Percentiles rank a stretch among this genome's conserved stretches.
These are phyloP conservation scores for Ascochyta viciae-villosae DNA, from an alignment of 2,329 filamentous ascomycete genomes.

Conservation along the genomic window DNA sequence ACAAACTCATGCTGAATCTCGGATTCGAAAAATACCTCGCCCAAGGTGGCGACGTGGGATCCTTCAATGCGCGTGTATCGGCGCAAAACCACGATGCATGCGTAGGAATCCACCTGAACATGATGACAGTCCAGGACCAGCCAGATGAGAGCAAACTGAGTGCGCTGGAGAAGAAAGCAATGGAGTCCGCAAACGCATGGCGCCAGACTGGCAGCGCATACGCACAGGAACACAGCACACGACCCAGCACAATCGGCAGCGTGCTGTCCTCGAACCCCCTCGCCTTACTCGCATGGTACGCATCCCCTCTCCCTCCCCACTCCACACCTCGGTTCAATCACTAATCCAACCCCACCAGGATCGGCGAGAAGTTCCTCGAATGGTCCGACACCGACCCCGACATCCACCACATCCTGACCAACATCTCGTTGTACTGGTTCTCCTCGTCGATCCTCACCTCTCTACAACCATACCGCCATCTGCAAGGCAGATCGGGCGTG, in stretches of 20 bases:
- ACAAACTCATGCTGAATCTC: constrained; percentile 62
- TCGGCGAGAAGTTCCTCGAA: constrained; percentile 65
- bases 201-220: constrained; percentile 57
- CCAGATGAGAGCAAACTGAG: constrained; percentile 29
- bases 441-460: constrained; percentile 55
- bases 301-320: neutral
- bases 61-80: constrained; percentile 53
- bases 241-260: constrained; percentile 64
- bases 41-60: constrained; percentile 66
- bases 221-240: constrained; percentile 60
- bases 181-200: constrained; percentile 42
- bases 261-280: constrained; percentile 63
- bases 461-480: constrained; percentile 59
- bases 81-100: constrained; percentile 53
- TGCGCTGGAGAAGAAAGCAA: constrained; percentile 24
- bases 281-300: constrained; percentile 62
- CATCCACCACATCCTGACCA: constrained; percentile 57
- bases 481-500: constrained; percentile 4
- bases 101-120: constrained; percentile 52
- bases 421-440: constrained; percentile 64
- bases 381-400: constrained; percentile 58
- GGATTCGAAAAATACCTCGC: constrained; percentile 63
- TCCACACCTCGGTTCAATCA: neutral
- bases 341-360: constrained; percentile 32
- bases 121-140: constrained; percentile 18